Base-by-base conservation (phyloP, 106 monocot genomes). In the Dioscorea zingiberensis region DNA sequence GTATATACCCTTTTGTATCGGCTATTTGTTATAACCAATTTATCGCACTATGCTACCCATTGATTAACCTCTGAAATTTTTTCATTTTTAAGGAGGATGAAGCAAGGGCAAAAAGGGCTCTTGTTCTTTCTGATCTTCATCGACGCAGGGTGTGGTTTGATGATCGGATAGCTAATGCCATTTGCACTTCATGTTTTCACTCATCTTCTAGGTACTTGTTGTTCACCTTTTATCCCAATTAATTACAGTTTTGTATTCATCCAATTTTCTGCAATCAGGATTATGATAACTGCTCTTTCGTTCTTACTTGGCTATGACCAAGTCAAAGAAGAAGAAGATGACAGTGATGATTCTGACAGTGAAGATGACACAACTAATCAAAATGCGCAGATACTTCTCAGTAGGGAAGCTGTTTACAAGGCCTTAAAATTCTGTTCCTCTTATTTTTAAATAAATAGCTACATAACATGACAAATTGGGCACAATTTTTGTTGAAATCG, bases 141-240 rank as follows among this genome's bases (percentile, higher is more conserved):
- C 77, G 93, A 27, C 74, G 98, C 25, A 98, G 74, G 54, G 86
- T 98, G 54, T 98, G 98, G 98, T 89, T 89, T 76, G 98, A 93
- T 82, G 98, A 93, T 48, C 79, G 89, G 46, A 89, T 89, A 56
- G 89, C 98, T 21, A 89, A 89, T 87, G 89, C 82, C 21, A 93
- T 98, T 47, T 98, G 93, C 69, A 84, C 65, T 49, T 88, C 93
- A 27, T 98, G 93, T 69, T 93, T 89, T 63, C 93, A 93, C 55
- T 16, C 80, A 47, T 93, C 93, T 44, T 82, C 88, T 44, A 93
- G 82, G 93, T 86, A 72, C 7, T 26, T 29, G 53, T 8, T 67
- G 32, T 23, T 21, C 0, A 0, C 21, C 59, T 56, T 46, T 22
- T 55, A 44, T 2, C 10, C 32, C 10, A 22, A 57, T 69, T 6